These are phyloP conservation scores for Metschnikowia lochheadii DNA, from an alignment of 805 yeast genomes.

Conservation along the genomic window DNA sequence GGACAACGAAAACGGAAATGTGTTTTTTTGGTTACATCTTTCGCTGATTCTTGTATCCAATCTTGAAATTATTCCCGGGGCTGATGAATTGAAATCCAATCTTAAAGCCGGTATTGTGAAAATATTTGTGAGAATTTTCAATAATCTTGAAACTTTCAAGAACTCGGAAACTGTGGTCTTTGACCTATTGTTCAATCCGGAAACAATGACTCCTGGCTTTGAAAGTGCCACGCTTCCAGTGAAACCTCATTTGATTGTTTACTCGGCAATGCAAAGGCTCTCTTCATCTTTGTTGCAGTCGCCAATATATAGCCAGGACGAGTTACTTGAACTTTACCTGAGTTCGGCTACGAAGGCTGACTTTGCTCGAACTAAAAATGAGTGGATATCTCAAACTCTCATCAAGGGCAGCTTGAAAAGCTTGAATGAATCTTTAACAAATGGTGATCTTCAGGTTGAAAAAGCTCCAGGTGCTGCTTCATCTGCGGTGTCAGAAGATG, in stretches of 20 bases:
- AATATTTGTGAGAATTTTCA: not conserved
- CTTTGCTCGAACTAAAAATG: conserved; percentile 27
- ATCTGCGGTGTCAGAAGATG: not conserved
- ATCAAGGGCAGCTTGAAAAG: not conserved
- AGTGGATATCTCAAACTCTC: conserved; percentile 22
- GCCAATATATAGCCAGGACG: conserved; percentile 6
- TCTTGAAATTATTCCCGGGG: not conserved
- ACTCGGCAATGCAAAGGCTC: conserved; percentile 9
- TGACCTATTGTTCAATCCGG: not conserved
- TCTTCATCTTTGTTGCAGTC: conserved; percentile 10
- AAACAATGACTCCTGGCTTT: not conserved
- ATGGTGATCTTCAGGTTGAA: not conserved
- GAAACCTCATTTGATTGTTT: conserved; percentile 12
- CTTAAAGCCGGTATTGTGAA: not conserved
- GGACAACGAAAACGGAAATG: not conserved
- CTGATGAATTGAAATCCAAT: not conserved
- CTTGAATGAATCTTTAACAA: not conserved
- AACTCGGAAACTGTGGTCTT: not conserved
- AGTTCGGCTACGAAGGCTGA: conserved; percentile 13
- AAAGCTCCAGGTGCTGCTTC: not conserved
- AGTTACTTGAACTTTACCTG: conserved; percentile 21
- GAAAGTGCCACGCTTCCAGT: conserved; percentile 12
- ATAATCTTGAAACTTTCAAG: not conserved
- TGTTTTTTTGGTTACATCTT: not conserved
- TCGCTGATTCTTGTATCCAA: conserved; percentile 1